Evolutionary conservation across 306 rosid genomes (phyloP).

Genomic region (Sophora flavescens): DNA sequence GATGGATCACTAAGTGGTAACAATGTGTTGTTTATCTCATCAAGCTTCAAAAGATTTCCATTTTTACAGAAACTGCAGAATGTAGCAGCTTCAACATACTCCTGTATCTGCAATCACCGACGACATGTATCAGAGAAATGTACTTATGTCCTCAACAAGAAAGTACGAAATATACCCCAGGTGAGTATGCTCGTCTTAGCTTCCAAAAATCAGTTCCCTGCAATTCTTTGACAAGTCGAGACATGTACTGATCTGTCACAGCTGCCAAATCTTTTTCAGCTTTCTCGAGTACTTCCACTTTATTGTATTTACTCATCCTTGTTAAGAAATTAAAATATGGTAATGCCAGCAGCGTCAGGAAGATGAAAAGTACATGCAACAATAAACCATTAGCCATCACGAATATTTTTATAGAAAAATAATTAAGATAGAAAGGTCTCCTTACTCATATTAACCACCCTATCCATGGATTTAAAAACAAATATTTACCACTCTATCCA

Average conservation of each 20-base stretch:
- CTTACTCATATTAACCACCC: constrained; percentile 5
- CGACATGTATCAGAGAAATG: constrained; percentile 41
- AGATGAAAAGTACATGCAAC: constrained; percentile 34
- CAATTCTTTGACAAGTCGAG: constrained; percentile 77
- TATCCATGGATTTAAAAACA: background rate
- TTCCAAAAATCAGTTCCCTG: constrained; percentile 98
- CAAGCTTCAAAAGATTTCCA: constrained; percentile 90
- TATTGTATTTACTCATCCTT: constrained; percentile 86
- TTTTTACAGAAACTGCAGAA: constrained; percentile 84
- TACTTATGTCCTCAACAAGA: constrained; percentile 17
- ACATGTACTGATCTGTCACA: constrained; percentile 67
- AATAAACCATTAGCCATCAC: constrained; percentile 22
- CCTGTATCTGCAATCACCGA: constrained; percentile 77
- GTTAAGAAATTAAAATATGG: constrained; percentile 36
- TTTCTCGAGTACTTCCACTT: constrained; percentile 81
- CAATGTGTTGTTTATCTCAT: constrained; percentile 76
- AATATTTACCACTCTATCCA: constrained; percentile 10
- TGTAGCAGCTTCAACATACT: constrained; percentile 95
- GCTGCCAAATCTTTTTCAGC: constrained; percentile 89
- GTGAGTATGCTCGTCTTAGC: constrained; percentile 96
- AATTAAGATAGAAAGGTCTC: background rate
- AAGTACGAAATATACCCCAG: constrained; percentile 71
- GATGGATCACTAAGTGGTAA: constrained; percentile 80
- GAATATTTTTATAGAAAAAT: background rate
- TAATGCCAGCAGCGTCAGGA: constrained; percentile 14